Evolutionary conservation across 805 yeast genomes (phyloP).

Genomic region (Yamadazyma olivae): DNA sequence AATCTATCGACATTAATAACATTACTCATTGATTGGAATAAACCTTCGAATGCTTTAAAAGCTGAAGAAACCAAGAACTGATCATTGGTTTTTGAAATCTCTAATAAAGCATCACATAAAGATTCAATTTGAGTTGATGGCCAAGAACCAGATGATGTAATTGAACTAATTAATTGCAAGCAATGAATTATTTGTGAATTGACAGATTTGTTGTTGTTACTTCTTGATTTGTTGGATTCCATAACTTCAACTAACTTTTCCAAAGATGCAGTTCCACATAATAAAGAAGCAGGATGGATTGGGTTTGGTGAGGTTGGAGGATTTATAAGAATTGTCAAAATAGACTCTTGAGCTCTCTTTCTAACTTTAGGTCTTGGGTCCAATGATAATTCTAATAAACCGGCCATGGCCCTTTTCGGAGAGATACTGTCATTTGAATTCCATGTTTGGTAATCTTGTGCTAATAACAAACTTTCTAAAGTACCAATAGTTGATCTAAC

Average conservation of each 20-base stretch:
- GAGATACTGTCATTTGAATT: constrained; percentile 49
- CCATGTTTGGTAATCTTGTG: constrained; percentile 86
- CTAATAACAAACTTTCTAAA: constrained; percentile 70
- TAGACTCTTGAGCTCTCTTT: constrained; percentile 90
- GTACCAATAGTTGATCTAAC: constrained; percentile 83
- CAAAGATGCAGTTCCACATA: constrained; percentile 68
- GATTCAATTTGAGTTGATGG: constrained; percentile 65
- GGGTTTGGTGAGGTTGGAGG: constrained; percentile 77
- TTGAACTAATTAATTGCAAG: constrained; percentile 69
- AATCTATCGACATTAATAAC: constrained; percentile 64
- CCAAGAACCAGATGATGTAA: constrained; percentile 80
- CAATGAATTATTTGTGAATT: constrained; percentile 67
- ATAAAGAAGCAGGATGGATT: constrained; percentile 72
- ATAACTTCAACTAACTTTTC: constrained; percentile 49
- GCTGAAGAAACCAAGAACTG: constrained; percentile 81
- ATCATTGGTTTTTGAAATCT: constrained; percentile 76
- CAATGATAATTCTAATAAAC: constrained; percentile 70
- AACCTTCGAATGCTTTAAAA: constrained; percentile 78
- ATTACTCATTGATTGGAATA: constrained; percentile 64
- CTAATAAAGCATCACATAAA: constrained; percentile 73
- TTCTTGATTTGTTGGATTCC: constrained; percentile 24
- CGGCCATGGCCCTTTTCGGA: constrained; percentile 81
- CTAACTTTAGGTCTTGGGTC: constrained; percentile 95
- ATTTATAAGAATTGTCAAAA: constrained; percentile 56
- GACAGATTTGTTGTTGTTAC: constrained; percentile 47